These are phyloP conservation scores for Parastagonospora nodorum DNA, from an alignment of 2,329 filamentous ascomycete species.

Conservation along the genomic window DNA sequence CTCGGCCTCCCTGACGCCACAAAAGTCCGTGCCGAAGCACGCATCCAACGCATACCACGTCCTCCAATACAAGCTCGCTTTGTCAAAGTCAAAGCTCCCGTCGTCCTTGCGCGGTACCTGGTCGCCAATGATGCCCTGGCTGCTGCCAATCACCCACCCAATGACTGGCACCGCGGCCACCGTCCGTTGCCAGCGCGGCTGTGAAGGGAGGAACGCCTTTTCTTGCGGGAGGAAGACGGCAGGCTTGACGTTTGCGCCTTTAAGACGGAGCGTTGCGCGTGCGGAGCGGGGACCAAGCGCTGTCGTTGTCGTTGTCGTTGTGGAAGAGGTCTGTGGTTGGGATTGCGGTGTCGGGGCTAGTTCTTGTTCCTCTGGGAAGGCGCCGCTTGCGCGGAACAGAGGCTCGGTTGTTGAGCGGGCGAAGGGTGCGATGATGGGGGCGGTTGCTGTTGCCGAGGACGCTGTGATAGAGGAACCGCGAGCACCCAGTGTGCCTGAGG, in stretches of 20 bases:
- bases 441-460: slow-evolving; percentile 39
- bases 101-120: slow-evolving; percentile 73
- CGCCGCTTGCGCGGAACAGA: slow-evolving; percentile 24
- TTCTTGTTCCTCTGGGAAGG: slow-evolving; percentile 31
- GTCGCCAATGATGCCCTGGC: slow-evolving; percentile 70
- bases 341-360: slow-evolving; percentile 42
- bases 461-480: slow-evolving; percentile 44
- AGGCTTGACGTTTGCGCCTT: slow-evolving; percentile 43
- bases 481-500: slow-evolving; percentile 38
- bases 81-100: slow-evolving; percentile 78
- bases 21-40: slow-evolving; percentile 64
- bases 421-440: slow-evolving; percentile 22
- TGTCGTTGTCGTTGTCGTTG: slow-evolving; percentile 29
- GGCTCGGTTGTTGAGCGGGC: slow-evolving; percentile 30
- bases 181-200: slow-evolving; percentile 48
- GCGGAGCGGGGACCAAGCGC: slow-evolving; percentile 25
- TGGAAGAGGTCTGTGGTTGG: slow-evolving; percentile 7
- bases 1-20: slow-evolving; percentile 61
- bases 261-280: slow-evolving; percentile 34
- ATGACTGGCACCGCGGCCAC: slow-evolving; percentile 58
- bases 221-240: slow-evolving; percentile 51
- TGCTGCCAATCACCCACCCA: slow-evolving; percentile 49
- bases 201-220: slow-evolving; percentile 53
- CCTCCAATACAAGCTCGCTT: slow-evolving; percentile 64
- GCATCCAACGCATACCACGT: slow-evolving; percentile 63